Evolutionary conservation across 208 protist genomes (phyloP).

Genomic region (Wallacemonas sp.): DNA sequence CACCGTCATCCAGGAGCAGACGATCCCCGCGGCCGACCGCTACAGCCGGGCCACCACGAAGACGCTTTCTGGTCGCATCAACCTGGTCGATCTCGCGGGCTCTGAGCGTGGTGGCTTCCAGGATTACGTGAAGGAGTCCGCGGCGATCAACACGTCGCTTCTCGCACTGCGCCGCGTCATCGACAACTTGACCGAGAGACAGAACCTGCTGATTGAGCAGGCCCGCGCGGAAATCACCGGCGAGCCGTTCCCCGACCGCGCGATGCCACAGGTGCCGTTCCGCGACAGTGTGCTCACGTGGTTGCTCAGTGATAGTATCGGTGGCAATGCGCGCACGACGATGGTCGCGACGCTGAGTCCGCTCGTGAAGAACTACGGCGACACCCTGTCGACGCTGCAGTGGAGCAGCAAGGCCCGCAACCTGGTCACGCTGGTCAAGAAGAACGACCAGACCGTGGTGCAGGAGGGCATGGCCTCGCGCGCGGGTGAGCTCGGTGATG

Average conservation of each 20-base stretch:
- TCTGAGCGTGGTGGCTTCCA: slow-evolving; percentile 90
- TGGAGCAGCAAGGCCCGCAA: slow-evolving; percentile 91
- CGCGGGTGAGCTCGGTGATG: slow-evolving; percentile 73
- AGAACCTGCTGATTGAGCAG: slow-evolving; percentile 91
- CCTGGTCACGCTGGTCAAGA: slow-evolving; percentile 86
- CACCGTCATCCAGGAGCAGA: slow-evolving; percentile 78
- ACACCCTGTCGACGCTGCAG: slow-evolving; percentile 89
- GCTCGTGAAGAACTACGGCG: slow-evolving; percentile 86
- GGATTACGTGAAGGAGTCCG: slow-evolving; percentile 90
- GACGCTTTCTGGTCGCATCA: slow-evolving; percentile 81
- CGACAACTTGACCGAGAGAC: slow-evolving; percentile 86
- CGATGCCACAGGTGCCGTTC: slow-evolving; percentile 90
- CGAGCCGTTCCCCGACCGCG: slow-evolving; percentile 49
- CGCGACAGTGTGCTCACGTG: slow-evolving; percentile 90
- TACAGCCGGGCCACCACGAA: slow-evolving; percentile 61
- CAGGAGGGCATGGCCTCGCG: slow-evolving; percentile 66
- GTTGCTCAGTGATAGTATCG: slow-evolving; percentile 91
- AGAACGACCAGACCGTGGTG: slow-evolving; percentile 83
- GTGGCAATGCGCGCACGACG: slow-evolving; percentile 89
- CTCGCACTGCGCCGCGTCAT: slow-evolving; percentile 85
- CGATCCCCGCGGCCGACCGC: slow-evolving; percentile 65
- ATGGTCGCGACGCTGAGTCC: slow-evolving; percentile 92
- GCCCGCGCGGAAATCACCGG: slow-evolving; percentile 75
- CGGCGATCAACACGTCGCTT: slow-evolving; percentile 91
- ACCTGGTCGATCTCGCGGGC: slow-evolving; percentile 90